Conservation (phyloP, 371 early-diverging fungal genomes). For the Haplosporangium sp. region DNA sequence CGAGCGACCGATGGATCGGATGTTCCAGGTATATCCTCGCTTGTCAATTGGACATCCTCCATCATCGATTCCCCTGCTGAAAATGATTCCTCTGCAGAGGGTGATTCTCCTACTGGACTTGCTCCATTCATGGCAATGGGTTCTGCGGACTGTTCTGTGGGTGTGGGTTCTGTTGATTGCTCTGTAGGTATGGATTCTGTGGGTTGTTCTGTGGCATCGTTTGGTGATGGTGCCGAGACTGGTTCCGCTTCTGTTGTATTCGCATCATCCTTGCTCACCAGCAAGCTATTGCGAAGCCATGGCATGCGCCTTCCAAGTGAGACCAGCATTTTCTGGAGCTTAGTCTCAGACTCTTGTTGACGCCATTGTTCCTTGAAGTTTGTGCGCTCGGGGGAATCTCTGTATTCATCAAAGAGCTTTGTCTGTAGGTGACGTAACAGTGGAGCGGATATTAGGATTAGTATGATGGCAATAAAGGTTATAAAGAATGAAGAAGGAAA, state of each 20-base stretch:
- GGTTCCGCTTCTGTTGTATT: not conserved
- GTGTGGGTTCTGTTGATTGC: not conserved
- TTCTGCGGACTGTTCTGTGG: not conserved
- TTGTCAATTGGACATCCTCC: slow-evolving; percentile 13
- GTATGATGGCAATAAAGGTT: slow-evolving; percentile 1
- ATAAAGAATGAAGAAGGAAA: not conserved
- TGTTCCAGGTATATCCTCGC: not conserved
- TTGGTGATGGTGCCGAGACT: too few relatives aligned
- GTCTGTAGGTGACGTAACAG: slow-evolving; percentile 52
- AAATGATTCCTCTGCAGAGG: not conserved
- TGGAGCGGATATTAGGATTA: not conserved
- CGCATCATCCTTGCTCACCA: slow-evolving; percentile 19
- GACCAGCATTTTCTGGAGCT: slow-evolving; percentile 74
- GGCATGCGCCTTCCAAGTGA: slow-evolving; percentile 82
- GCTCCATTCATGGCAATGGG: not conserved
- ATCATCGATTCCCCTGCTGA: not conserved
- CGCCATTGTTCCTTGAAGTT: slow-evolving; percentile 78
- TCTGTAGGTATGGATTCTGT: not conserved
- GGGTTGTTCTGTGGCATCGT: not conserved
- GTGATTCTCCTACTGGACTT: not conserved
- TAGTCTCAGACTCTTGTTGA: slow-evolving; percentile 72
- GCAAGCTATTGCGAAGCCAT: slow-evolving; percentile 65
- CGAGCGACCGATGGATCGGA: slow-evolving; percentile 5
- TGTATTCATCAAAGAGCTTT: slow-evolving; percentile 66
- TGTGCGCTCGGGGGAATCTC: slow-evolving; percentile 66